These are phyloP conservation scores for Termitomyces sp. DNA, from an alignment of 768 basidiomycete species.

Conservation along the genomic window DNA sequence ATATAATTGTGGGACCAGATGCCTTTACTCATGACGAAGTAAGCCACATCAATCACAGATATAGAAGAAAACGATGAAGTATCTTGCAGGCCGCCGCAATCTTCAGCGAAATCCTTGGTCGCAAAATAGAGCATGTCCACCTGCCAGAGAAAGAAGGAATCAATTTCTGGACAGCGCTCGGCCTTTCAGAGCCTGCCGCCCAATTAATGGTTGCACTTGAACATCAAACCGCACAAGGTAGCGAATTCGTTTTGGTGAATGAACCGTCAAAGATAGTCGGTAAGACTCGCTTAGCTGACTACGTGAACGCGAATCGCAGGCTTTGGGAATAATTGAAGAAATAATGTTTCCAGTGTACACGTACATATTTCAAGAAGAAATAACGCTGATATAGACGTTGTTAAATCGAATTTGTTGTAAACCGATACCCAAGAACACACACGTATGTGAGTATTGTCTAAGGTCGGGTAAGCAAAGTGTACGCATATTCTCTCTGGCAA, in stretches of 20 bases:
- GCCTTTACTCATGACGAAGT: constrained; percentile 28
- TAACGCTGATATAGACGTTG: too few species aligned
- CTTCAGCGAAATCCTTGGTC: background rate
- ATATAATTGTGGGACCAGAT: constrained; percentile 12
- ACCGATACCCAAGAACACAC: too few species aligned
- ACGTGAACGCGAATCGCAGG: background rate
- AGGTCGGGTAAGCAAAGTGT: too few species aligned
- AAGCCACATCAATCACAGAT: background rate
- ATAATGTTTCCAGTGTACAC: too few species aligned
- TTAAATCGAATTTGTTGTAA: too few species aligned
- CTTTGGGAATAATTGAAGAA: background rate
- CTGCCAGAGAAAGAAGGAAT: background rate
- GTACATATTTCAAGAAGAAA: too few species aligned
- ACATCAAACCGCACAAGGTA: background rate
- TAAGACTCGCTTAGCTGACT: background rate
- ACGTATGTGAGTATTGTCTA: too few species aligned
- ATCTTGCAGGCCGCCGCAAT: background rate
- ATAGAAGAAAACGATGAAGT: background rate
- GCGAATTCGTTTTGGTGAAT: background rate
- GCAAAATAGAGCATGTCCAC: background rate
- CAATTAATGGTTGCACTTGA: background rate
- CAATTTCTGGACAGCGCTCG: background rate
- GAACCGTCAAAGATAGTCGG: background rate
- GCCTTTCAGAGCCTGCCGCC: background rate
- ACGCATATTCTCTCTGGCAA: too few species aligned